Evolutionary conservation across 768 basidiomycete genomes (phyloP), one percentile per base, ranked within the genome.

Genomic region (Porphyrellus cyaneotinctus): DNA sequence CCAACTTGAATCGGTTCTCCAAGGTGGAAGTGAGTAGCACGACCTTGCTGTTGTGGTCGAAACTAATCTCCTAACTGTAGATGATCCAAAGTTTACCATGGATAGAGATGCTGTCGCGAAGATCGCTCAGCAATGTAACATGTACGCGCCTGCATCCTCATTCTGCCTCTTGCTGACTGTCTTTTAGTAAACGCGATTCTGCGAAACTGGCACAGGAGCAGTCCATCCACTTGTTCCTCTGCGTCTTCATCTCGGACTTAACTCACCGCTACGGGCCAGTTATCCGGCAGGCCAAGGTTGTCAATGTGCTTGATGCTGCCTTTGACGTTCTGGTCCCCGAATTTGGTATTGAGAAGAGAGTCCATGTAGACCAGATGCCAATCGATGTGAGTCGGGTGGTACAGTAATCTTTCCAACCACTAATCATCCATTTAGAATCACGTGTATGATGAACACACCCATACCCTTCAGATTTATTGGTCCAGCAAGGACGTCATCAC

Each of bases 321-420:
- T 98, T 97, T 62, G 97, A 99, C 64, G 95, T 99, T 26, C 74
- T 95, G 30, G 84, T 98, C 13, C 89, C 92, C 37, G 97, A 98
- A 69, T 98, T 98, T 66, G 92, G 95, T 30, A 97, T 99, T 60
- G 97, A 99, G 75, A 99, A 99, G 77, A 83, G 97, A 33, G 95
- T 98, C 3, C 97, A 98, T 63, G 91, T 95, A 37, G 97, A 98
- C 67, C 94, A 98, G 72, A 97, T 99, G 91, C 95, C 97, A 23
- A 91, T 97, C 53, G 92, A 97, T 59, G 92, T 94, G 64, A 72
- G 86, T 71, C 10, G 42, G 13, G 20, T 36, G 20, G 38, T 48
- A 41, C 2, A 30, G 39, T 6, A 14, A 46, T 49, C 10, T 41
- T 36, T 17, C 18, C 11, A 8, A 14, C n/a, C 15, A 23, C 59